Base-by-base conservation (phyloP, 2,329 filamentous ascomycete genomes). In the Cladophialophora psammophila region DNA sequence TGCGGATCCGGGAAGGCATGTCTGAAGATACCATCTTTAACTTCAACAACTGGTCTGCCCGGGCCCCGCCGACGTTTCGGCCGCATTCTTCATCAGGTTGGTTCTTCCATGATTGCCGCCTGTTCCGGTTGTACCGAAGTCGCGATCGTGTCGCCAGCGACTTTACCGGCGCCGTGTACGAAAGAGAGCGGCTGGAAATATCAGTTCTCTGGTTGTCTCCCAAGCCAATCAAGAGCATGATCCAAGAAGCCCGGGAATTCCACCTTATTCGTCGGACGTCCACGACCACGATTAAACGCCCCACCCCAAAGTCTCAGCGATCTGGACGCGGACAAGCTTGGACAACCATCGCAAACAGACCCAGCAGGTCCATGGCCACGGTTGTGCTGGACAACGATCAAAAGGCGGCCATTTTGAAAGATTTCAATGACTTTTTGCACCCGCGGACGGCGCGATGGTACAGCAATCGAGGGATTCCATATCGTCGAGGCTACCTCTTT, bases 401-500 rank as follows among this genome's bases (percentile, higher is more conserved):
- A 74, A 95, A 94, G 79, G 80, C 83, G 2, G 82, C 83, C 38
- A 83, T 94, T 7, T 79, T 94, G 10, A 81, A 82, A 38, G 92
- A 95, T 72, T 89, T 94, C 74, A 91, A 92, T 71, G 91, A 93
- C 72, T 94, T 92, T 71, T 82, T 95, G 0, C 55, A 63, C 48
- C 55, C 58, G 32, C 42, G 40, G 9, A 69, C 63, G 20, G 63
- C 55, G 15, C 54, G 53, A 18, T 75, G 71, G 72, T 74, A 76
- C 61, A 54, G 63, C 34, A 66, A 68, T 54, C 68, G 73, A 26
- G 74, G 91, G 0, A 92, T 94, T 35, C 91, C 91, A 0, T 88
- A 94, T 60, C 84, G 92, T 0, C 80, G 92, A 35, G 92, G 92
- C 0, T 94, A 94, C 73, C 83, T 94, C 0, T 91, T 95, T 72